Percentiles rank a stretch among this genome's conserved stretches.
phyloP scores from a whole-genome alignment of 805 yeast genomes.

The Saccharomyces paradoxus region DNA sequence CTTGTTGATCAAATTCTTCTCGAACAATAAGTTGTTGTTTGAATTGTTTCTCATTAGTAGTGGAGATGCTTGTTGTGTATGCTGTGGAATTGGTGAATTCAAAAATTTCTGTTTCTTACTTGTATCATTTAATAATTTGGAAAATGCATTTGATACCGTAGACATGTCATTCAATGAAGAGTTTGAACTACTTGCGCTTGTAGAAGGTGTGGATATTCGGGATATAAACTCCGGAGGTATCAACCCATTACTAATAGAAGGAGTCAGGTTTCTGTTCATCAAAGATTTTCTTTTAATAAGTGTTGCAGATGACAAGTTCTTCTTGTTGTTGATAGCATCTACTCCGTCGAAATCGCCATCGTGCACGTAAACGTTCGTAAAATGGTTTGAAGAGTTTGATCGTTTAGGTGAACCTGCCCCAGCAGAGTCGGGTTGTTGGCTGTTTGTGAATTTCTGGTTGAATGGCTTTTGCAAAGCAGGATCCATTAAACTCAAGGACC shows the following conservation, averaged over 20 bases:
- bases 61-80: neutral
- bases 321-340: constrained; percentile 2
- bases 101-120: constrained; percentile 2
- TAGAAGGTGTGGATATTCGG: constrained; percentile 27
- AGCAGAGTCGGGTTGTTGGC: neutral
- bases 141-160: constrained; percentile 18
- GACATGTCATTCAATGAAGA: constrained; percentile 19
- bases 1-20: constrained; percentile 21
- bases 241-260: constrained; percentile 13
- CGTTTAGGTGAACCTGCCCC: neutral
- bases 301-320: neutral
- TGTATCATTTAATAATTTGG: constrained; percentile 12
- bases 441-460: constrained; percentile 1
- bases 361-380: constrained; percentile 28
- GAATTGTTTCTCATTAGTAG: neutral
- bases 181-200: constrained; percentile 27
- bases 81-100: constrained; percentile 1
- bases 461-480: constrained; percentile 23
- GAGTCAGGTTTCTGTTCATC: neutral
- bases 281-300: constrained; percentile 1
- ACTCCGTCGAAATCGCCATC: constrained; percentile 25
- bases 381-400: neutral
- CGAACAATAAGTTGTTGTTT: constrained; percentile 13
- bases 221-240: constrained; percentile 33
- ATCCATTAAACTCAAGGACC: constrained; percentile 30